These are phyloP conservation scores for Rhynchosporium secalis DNA, from an alignment of 2,329 filamentous ascomycete species.

Conservation along the genomic window DNA sequence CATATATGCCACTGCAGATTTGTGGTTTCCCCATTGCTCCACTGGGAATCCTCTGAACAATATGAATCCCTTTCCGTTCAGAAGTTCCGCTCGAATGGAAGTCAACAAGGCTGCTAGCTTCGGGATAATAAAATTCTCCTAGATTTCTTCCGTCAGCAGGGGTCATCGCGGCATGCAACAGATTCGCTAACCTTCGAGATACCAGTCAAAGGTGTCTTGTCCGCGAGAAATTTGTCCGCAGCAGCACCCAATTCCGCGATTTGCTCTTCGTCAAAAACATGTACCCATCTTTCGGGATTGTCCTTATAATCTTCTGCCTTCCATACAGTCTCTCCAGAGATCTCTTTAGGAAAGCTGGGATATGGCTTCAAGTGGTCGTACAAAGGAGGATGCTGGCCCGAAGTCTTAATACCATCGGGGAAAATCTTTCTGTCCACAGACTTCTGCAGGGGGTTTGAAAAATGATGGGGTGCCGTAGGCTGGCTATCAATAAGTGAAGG, in stretches of 20 bases:
- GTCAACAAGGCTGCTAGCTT: constrained; percentile 54
- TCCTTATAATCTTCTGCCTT: constrained; percentile 44
- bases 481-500: constrained; percentile 16
- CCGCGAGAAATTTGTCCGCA: constrained; percentile 68
- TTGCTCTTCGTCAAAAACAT: constrained; percentile 66
- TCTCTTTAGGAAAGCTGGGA: constrained; percentile 67
- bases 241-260: constrained; percentile 65
- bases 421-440: constrained; percentile 36
- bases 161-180: neutral
- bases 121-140: constrained; percentile 46
- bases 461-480: constrained; percentile 15
- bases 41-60: constrained; percentile 86
- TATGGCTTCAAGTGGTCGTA: constrained; percentile 67
- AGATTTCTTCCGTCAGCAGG: neutral
- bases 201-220: constrained; percentile 66
- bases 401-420: constrained; percentile 45
- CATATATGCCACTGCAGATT: constrained; percentile 88
- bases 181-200: constrained; percentile 56
- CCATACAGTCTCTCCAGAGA: constrained; percentile 74
- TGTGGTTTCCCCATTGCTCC: constrained; percentile 70
- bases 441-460: constrained; percentile 15
- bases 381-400: constrained; percentile 71
- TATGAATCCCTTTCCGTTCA: constrained; percentile 87
- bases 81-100: constrained; percentile 61
- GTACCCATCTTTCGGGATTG: constrained; percentile 59